phyloP scores from a whole-genome alignment of 2,329 filamentous ascomycete genomes.

The Pseudogymnoascus sp. region DNA sequence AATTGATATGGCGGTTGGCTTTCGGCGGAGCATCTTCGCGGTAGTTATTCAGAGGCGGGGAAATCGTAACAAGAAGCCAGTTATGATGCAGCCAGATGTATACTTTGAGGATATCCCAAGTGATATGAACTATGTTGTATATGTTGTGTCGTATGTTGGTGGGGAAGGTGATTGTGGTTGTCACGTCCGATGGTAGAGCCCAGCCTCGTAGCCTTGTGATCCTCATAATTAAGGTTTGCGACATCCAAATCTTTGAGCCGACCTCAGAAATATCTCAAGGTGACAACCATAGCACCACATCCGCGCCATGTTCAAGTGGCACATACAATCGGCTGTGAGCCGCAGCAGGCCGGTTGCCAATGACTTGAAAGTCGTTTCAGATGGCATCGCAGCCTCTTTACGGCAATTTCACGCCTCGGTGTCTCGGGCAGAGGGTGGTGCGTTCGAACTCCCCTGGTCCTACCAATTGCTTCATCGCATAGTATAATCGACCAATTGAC shows the following conservation, averaged over 20 bases:
- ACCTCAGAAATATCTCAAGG: constrained; percentile 9
- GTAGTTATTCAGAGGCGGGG: too few species aligned
- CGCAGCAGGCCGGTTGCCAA: constrained; percentile 23
- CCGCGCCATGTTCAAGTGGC: constrained; percentile 31
- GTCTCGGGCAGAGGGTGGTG: constrained; percentile 14
- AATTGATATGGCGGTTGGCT: constrained; percentile 60
- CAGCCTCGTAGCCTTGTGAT: constrained; percentile 7
- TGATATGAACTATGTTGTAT: not conserved
- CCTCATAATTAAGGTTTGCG: constrained; percentile 6
- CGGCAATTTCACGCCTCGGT: constrained; percentile 28
- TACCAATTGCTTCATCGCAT: constrained; percentile 2
- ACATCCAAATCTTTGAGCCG: constrained; percentile 7
- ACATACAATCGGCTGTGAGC: constrained; percentile 28
- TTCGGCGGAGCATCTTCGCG: constrained; percentile 56
- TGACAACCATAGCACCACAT: constrained; percentile 12
- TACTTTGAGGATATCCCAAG: not conserved
- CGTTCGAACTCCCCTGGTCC: not conserved
- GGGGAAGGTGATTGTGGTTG: constrained; percentile 2
- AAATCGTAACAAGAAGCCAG: not conserved
- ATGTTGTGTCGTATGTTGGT: not conserved
- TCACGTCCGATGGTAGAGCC: not conserved
- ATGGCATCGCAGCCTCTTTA: constrained; percentile 28
- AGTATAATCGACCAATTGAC: not conserved
- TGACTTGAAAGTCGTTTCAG: constrained; percentile 25
- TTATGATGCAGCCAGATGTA: not conserved